Conservation (phyloP, 176 grass and related monocot species). For the Phyllostachys edulis region DNA sequence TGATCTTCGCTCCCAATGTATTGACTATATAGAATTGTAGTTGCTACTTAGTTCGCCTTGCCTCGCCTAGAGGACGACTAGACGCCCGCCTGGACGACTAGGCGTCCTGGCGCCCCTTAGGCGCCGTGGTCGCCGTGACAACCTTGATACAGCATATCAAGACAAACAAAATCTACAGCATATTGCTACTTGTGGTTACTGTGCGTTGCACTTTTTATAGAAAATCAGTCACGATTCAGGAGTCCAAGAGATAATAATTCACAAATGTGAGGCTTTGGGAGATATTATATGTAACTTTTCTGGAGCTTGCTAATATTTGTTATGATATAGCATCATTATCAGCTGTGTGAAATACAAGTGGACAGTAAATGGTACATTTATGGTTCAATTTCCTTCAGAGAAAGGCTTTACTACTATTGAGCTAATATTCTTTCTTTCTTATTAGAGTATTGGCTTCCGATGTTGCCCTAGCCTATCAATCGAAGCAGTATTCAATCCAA, state of each 20-base stretch:
- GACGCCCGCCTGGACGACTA: too few relatives aligned
- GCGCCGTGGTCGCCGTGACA: too few relatives aligned
- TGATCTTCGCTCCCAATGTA: too few relatives aligned
- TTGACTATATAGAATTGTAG: too few relatives aligned
- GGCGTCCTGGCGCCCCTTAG: too few relatives aligned
- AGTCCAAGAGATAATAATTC: neutral
- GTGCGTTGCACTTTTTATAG: too few relatives aligned
- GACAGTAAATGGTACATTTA: neutral
- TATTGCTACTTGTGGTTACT: too few relatives aligned
- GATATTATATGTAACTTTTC: neutral
- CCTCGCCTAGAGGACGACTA: too few relatives aligned
- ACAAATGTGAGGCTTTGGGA: neutral
- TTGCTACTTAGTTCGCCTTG: too few relatives aligned
- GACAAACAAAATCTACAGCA: too few relatives aligned
- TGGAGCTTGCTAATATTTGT: neutral
- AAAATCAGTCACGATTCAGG: too few relatives aligned
- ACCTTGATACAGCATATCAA: too few relatives aligned
- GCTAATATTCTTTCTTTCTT: slow-evolving; percentile 33
- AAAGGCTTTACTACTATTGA: neutral
- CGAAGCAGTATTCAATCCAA: slow-evolving; percentile 68
- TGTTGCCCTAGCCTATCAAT: slow-evolving; percentile 65
- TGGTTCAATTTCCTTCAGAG: neutral
- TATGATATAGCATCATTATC: slow-evolving; percentile 8
- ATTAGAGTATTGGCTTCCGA: slow-evolving; percentile 71
- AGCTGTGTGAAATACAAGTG: slow-evolving; percentile 4